phyloP scores from a whole-genome alignment of 768 basidiomycete species.

The Suillus weaverae region DNA sequence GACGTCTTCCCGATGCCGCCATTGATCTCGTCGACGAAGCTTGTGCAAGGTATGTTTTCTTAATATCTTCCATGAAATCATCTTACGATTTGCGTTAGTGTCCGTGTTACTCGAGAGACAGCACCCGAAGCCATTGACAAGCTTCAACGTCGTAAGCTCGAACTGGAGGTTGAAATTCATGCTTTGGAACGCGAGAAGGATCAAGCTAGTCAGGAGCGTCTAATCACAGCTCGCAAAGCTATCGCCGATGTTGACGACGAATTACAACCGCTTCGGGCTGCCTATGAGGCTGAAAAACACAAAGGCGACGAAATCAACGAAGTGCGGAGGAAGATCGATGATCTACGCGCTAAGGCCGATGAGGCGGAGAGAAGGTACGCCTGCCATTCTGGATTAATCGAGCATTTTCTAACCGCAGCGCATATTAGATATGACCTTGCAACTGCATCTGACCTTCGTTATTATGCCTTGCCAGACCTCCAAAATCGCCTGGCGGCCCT shows the following conservation, averaged over 20 bases:
- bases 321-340: constrained; percentile 81
- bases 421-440: constrained; percentile 60
- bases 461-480: constrained; percentile 90
- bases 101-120: constrained; percentile 91
- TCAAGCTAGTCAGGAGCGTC: constrained; percentile 79
- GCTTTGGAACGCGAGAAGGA: constrained; percentile 94
- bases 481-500: constrained; percentile 69
- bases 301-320: constrained; percentile 78
- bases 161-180: constrained; percentile 93
- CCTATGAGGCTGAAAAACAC: constrained; percentile 85
- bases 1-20: constrained; percentile 80
- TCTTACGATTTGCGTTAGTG: constrained; percentile 41
- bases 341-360: constrained; percentile 87
- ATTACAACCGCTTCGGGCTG: constrained; percentile 76
- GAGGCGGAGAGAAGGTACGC: constrained; percentile 85
- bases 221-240: constrained; percentile 69
- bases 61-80: neutral
- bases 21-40: constrained; percentile 94
- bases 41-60: constrained; percentile 65
- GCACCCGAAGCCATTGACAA: constrained; percentile 92
- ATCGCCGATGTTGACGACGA: constrained; percentile 85
- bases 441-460: constrained; percentile 84
- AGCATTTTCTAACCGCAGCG: constrained; percentile 16
- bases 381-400: neutral
- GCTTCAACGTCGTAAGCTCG: constrained; percentile 83